These are phyloP conservation scores for Syzygium syzygioides DNA, from an alignment of 441 rosid genomes.

Conservation along the genomic window DNA sequence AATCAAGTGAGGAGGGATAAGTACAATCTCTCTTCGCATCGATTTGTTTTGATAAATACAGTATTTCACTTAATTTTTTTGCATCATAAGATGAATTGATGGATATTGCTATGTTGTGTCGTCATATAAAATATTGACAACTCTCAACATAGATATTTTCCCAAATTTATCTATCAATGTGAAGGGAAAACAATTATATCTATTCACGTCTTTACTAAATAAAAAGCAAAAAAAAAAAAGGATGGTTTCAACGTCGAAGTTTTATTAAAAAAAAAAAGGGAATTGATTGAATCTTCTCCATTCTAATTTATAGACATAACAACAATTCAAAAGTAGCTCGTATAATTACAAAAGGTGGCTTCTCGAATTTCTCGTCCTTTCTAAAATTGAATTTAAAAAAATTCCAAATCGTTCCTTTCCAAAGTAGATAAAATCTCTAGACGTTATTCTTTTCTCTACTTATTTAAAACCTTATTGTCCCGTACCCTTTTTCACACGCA, in stretches of 20 bases:
- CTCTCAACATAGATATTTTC: background rate
- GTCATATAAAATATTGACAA: background rate
- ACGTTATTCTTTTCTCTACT: background rate
- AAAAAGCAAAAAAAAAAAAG: background rate
- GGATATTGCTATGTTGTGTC: background rate
- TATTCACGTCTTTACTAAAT: background rate
- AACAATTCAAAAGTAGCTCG: background rate
- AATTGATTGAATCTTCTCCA: background rate
- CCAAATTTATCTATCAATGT: background rate
- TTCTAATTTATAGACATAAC: background rate
- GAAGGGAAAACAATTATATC: background rate
- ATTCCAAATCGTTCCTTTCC: background rate
- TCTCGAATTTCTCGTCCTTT: background rate
- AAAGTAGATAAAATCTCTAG: background rate
- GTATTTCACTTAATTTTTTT: too few relatives aligned
- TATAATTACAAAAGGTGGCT: background rate
- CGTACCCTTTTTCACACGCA: rapidly evolving
- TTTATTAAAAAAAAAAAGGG: background rate
- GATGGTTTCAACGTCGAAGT: background rate
- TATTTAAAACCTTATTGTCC: background rate
- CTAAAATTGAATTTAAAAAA: background rate
- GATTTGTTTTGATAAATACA: background rate
- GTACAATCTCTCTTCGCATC: background rate
- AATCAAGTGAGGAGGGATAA: background rate
- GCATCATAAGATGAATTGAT: background rate